Base-by-base conservation (phyloP, 257 asterid species). In the Vinca minor region DNA sequence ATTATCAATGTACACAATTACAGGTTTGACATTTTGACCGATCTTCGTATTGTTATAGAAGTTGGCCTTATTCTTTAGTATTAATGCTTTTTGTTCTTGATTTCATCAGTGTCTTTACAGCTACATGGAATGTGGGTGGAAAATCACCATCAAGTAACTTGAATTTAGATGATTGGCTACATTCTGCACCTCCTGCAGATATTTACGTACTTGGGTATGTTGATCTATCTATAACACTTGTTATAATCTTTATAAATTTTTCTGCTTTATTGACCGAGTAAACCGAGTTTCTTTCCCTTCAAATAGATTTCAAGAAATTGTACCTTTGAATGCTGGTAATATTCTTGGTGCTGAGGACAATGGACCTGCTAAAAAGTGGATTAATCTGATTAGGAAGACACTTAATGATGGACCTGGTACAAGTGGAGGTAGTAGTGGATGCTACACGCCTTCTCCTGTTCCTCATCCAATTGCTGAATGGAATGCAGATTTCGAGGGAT, bases 71-170 rank as follows among this genome's bases (percentile, higher is more conserved):
- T 67, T 38, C 21, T 36, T 38, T 42, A 26, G n/a, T 56, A n/a
- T 38, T 69, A 31, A 60, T 25, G 62, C 21, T 55, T 46, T 49
- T 34, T 2, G 1, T 73, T 28, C 53, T 47, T 32, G 26, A 47
- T 72, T 58, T 58, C 69, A 59, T 56, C 87, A 93, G 99, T 47
- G 74, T 84, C 59, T 93, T 93, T 45, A 95, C 86, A 46, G 86
- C 99, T 18, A 85, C 99, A 28, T 93, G 99, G 99, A 93, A 93
- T 38, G 97, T 89, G 74, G 99, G 91, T 57, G 99, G 99, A 67
- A 93, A 84, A 77, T 59, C 99, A 48, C 99, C 99, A 8, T 68
- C 84, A 4, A 82, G 67, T 78, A 87, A 78, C 69, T 71, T 93
- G 94, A 87, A 80, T 72, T 76, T 93, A 21, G 99, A 93, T 69